Percentiles rank a stretch among this genome's conserved stretches.
Evolutionary conservation across 441 rosid genomes (phyloP).

Genomic region (Croton setiger): DNA sequence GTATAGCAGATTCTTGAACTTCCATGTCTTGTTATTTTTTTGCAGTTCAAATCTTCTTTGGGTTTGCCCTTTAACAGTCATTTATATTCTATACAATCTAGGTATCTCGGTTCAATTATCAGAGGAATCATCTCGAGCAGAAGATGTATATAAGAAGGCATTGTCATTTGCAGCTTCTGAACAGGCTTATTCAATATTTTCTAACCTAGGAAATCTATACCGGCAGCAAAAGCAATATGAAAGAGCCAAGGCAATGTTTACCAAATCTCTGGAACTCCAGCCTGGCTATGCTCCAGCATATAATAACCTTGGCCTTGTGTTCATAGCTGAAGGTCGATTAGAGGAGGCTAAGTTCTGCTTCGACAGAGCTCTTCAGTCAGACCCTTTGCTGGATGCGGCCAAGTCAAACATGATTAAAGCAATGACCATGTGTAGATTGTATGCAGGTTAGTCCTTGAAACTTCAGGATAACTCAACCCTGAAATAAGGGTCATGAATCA

Average conservation of each 20-base stretch:
- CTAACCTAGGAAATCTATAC: conserved; percentile 90
- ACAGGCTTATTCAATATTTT: conserved; percentile 66
- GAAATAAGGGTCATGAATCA: not conserved
- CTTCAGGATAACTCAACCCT: conserved; percentile 14
- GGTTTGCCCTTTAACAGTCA: conserved; percentile 7
- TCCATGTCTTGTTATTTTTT: not conserved
- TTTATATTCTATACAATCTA: conserved; percentile 21
- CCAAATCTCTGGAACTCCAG: conserved; percentile 73
- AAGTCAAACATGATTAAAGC: conserved; percentile 81
- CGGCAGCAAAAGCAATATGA: conserved; percentile 74
- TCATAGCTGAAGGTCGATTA: conserved; percentile 75
- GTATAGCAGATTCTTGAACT: conserved; percentile 30
- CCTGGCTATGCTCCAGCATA: conserved; percentile 96
- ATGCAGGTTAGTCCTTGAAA: conserved; percentile 36
- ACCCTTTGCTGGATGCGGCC: conserved; percentile 85
- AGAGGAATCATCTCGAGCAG: conserved; percentile 63
- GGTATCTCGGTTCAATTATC: conserved; percentile 84
- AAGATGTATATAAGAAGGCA: conserved; percentile 74
- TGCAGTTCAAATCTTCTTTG: not conserved
- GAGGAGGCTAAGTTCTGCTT: conserved; percentile 91
- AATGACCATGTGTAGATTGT: conserved; percentile 43
- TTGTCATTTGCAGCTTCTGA: conserved; percentile 56
- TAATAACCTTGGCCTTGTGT: conserved; percentile 90
- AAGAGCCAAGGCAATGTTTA: conserved; percentile 88
- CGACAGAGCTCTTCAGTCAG: conserved; percentile 61